Evolutionary conservation across 1,284 basidiomycete genomes (phyloP), one percentile per base, ranked within the genome.

Genomic region (Lignosus rhinocerotis): DNA sequence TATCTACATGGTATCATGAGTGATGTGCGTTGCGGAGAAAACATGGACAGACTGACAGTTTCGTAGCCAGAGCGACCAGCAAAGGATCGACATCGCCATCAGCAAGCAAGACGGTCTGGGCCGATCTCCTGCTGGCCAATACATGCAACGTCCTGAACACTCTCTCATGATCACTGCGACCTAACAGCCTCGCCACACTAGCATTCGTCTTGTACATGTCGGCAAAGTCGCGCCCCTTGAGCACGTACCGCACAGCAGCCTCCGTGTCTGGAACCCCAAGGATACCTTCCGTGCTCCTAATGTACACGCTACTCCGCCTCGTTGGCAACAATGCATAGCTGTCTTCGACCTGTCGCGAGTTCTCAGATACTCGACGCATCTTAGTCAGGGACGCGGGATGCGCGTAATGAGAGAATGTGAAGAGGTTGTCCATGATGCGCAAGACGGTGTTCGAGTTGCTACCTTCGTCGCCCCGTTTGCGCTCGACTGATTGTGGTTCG

Each of bases 371-470:
- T 31, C 70, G 75, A 56, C 72, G 69, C 6, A 68, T 53, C 55
- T 78, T 80, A 12, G 32, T 31, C 10, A 31, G 1, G 12, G 52
- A 21, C 5, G 52, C 17, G 31, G 44, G 14, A 11, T 55, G 45
- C 8, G 55, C 30, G 9, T 33, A 4, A 8, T 80, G 79, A 50
- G 80, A 80, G 64, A 85, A 80, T 0, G 84, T 83, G 50, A 90
- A 77, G 1, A 91, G 73, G 66, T 88, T 88, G 4, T 87, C 88
- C 87, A 90, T 88, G 61, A 88, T 82, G 7, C 86, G 81, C 19
- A 86, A 68, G 25, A 89, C 84, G 63, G 84, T 64, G 19, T 59
- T 53, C 32, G 46, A 43, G 19, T 48, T 82, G 54, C 82, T 76
- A 12, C 70, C 71, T 45, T 78, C 80, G 46, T 81, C 82, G 1